phyloP scores from a whole-genome alignment of 1,139 yeast genomes.

The Pichia sp. region DNA sequence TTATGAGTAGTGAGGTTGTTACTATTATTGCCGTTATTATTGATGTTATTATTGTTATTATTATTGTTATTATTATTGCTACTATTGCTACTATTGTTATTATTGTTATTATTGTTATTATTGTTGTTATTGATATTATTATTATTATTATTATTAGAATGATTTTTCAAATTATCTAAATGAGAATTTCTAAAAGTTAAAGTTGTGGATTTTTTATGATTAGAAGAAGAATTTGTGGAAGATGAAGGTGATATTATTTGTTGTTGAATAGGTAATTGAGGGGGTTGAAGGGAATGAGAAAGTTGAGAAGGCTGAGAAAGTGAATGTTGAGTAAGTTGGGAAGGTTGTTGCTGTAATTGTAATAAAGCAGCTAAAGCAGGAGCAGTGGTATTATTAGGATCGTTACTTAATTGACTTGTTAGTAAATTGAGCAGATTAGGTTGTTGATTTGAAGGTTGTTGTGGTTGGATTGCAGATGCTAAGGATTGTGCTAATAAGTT shows the following conservation, averaged over 20 bases:
- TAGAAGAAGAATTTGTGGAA: not conserved
- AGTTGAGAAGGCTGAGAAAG: conserved; percentile 4
- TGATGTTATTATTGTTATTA: not conserved
- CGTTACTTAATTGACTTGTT: not conserved
- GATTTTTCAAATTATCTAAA: conserved; percentile 2
- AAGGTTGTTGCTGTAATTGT: conserved; percentile 10
- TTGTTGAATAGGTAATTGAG: not conserved
- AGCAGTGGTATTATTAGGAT: not conserved
- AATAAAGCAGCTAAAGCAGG: not conserved
- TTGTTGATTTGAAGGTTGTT: conserved; percentile 3
- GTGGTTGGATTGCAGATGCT: conserved; percentile 2
- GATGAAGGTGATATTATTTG: not conserved
- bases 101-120: not conserved
- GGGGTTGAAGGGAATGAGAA: too few relatives aligned
- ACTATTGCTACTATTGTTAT: too few relatives aligned
- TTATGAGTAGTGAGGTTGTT: not conserved
- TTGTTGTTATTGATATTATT: not conserved
- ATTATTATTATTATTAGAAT: not conserved
- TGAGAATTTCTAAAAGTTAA: conserved; percentile 14
- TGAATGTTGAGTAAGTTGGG: conserved; percentile 1
- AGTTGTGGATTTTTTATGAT: not conserved
- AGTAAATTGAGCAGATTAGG: conserved; percentile 1
- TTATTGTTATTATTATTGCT: too few relatives aligned
- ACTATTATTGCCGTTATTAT: not conserved
- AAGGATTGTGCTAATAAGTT: conserved; percentile 14